Base-by-base conservation (phyloP, 345 rosid species). In the Gossypium rotundifolium region DNA sequence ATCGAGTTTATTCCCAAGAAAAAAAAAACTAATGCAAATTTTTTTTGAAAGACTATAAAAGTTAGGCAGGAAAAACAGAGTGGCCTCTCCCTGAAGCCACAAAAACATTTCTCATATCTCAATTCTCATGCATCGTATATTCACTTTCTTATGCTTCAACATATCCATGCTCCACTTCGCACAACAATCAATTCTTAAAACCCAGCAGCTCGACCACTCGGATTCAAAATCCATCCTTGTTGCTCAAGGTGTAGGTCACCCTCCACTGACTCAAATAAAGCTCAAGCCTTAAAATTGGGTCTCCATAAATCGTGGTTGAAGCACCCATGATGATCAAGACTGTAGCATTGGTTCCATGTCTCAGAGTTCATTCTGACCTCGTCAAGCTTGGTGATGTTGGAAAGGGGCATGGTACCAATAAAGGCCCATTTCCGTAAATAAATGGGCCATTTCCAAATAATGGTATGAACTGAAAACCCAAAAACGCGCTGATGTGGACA, bases 331-430 rank as follows among this genome's bases (percentile, higher is more conserved):
- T 33, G 40, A 79, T 92, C 51, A 94, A 92, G 81, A 92, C 93
- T 0, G 97, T 95, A 0, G 89, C 97, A 0, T 83, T 92, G 0
- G 82, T 92, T 72, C 97, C 97, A 2, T 90, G 97, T 75, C 95
- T 92, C 17, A 80, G 86, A 22, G 87, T 86, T 17, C 90, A 92
- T 71, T 49, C 87, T 8, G 93, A 94, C 77, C 77, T 90, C 40
- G 87, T 94, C 78, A 94, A 92, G 73, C 92, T 93, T 22, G 97
- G 97, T 11, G 95, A 94, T 74, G 93, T 90, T 2, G 97, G 98
- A 74, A 90, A 95, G 93, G 38, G 38, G 38, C 38, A 29, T 29
- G 4, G 4, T 29, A 29, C 38, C 38, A 29, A 29, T 29, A 29
- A 29, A 29, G 1, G 6, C 38, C 38, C 0, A 29, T 29, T 29